phyloP scores from a whole-genome alignment of 306 rosid genomes.

The Dalbergia cultrata region DNA sequence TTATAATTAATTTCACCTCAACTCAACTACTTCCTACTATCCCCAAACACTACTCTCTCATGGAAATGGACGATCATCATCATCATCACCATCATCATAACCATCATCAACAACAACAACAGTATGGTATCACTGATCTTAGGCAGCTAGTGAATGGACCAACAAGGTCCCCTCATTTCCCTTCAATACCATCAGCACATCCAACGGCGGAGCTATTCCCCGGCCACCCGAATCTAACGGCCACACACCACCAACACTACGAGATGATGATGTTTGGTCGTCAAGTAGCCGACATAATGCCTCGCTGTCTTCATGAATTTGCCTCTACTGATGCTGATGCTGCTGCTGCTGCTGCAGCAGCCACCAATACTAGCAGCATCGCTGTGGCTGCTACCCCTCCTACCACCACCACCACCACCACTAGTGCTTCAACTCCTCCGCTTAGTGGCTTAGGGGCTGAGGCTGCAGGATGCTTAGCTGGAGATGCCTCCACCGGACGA shows the following conservation, averaged over 20 bases:
- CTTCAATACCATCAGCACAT: slow-evolving; percentile 47
- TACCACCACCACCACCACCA: slow-evolving; percentile 47
- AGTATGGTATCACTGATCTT: slow-evolving; percentile 70
- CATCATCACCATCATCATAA: slow-evolving; percentile 48
- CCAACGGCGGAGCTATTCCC: slow-evolving; percentile 71
- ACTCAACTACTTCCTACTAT: not conserved
- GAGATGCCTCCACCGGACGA: slow-evolving; percentile 73
- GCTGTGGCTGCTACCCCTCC: slow-evolving; percentile 43
- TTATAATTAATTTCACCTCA: slow-evolving; percentile 5
- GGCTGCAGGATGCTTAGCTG: slow-evolving; percentile 54
- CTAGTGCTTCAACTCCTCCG: slow-evolving; percentile 64
- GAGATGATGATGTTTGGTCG: slow-evolving; percentile 82
- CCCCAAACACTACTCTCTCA: slow-evolving; percentile 28
- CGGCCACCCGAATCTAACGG: slow-evolving; percentile 52
- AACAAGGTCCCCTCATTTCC: slow-evolving; percentile 55
- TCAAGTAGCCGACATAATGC: slow-evolving; percentile 57
- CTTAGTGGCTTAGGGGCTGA: slow-evolving; percentile 73
- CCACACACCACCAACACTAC: slow-evolving; percentile 52
- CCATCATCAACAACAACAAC: slow-evolving; percentile 41
- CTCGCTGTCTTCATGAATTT: slow-evolving; percentile 66
- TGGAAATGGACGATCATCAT: slow-evolving; percentile 85
- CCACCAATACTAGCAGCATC: slow-evolving; percentile 1
- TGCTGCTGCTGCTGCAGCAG: not conserved
- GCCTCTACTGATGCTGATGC: slow-evolving; percentile 58
- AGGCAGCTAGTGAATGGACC: slow-evolving; percentile 71